Percentiles rank a stretch among this genome's conserved stretches.
These are phyloP conservation scores for Naegleria gruberi DNA, from an alignment of 208 protist species.

Conservation along the genomic window DNA sequence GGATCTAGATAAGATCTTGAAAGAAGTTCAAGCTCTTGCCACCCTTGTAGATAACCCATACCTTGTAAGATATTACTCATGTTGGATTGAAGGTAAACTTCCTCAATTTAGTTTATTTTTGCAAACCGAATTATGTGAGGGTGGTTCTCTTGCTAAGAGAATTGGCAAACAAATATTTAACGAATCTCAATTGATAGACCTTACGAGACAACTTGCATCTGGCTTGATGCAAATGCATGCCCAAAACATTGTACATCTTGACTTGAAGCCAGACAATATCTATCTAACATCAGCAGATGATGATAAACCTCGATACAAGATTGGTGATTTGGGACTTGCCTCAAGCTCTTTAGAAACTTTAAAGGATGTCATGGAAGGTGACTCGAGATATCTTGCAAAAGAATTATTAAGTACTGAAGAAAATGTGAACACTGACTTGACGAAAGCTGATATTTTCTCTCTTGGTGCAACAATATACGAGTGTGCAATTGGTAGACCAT, in stretches of 20 bases:
- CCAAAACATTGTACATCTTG: constrained; percentile 62
- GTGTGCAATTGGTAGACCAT: constrained; percentile 14
- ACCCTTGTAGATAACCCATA: constrained; percentile 32
- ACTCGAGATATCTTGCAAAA: constrained; percentile 63
- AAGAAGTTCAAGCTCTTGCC: constrained; percentile 21
- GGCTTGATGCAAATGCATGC: constrained; percentile 63
- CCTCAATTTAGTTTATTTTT: constrained; percentile 47
- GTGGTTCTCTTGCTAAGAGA: constrained; percentile 37
- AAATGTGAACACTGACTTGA: constrained; percentile 17
- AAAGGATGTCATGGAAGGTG: constrained; percentile 67
- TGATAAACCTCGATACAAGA: constrained; percentile 55
- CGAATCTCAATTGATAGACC: constrained; percentile 43
- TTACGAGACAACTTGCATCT: constrained; percentile 57
- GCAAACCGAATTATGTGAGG: constrained; percentile 59
- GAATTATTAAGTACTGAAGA: constrained; percentile 42
- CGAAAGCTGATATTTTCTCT: constrained; percentile 67
- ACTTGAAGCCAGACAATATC: constrained; percentile 70
- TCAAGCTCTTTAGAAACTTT: constrained; percentile 38
- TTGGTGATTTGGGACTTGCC: constrained; percentile 70
- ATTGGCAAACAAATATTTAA: constrained; percentile 39
- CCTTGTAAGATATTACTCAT: constrained; percentile 69
- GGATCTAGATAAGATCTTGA: background rate
- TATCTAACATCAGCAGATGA: constrained; percentile 34
- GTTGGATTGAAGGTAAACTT: constrained; percentile 64
- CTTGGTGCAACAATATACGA: constrained; percentile 69